These are phyloP conservation scores for Suillus tomentosus DNA, from an alignment of 768 basidiomycete genomes.

Conservation along the genomic window DNA sequence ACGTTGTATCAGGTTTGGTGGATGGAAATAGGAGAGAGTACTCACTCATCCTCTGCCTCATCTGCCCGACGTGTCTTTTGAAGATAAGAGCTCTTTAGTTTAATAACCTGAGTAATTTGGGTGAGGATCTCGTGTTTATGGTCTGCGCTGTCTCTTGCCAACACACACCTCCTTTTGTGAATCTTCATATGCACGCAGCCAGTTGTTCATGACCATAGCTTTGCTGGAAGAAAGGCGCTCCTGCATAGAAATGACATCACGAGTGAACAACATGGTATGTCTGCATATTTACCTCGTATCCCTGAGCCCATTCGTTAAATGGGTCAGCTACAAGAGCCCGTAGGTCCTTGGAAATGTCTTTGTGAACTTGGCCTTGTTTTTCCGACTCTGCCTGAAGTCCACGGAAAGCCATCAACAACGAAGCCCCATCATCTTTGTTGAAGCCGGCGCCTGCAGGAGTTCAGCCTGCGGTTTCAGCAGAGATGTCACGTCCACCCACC, in stretches of 20 bases:
- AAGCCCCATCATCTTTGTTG: conserved; percentile 81
- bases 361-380: conserved; percentile 75
- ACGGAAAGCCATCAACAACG: conserved; percentile 75
- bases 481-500: conserved; percentile 39
- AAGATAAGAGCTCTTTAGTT: conserved; percentile 77
- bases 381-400: conserved; percentile 76
- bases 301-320: conserved; percentile 77
- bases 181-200: conserved; percentile 71
- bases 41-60: conserved; percentile 93
- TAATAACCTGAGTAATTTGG: conserved; percentile 41
- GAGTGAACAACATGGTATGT: background rate
- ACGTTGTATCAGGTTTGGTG: conserved; percentile 14
- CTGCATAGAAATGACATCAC: conserved; percentile 34
- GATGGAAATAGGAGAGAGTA: conserved; percentile 17
- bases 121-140: conserved; percentile 1
- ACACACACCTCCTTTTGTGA: conserved; percentile 59
- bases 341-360: conserved; percentile 72
- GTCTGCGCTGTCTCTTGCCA: no score
- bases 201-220: conserved; percentile 60
- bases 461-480: conserved; percentile 10
- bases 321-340: conserved; percentile 75
- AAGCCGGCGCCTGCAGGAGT: conserved; percentile 59
- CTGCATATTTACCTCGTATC: conserved; percentile 57
- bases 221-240: conserved; percentile 63
- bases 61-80: conserved; percentile 82